Conservation (phyloP, 2,329 filamentous ascomycete species). For the Diaporthe sp. region DNA sequence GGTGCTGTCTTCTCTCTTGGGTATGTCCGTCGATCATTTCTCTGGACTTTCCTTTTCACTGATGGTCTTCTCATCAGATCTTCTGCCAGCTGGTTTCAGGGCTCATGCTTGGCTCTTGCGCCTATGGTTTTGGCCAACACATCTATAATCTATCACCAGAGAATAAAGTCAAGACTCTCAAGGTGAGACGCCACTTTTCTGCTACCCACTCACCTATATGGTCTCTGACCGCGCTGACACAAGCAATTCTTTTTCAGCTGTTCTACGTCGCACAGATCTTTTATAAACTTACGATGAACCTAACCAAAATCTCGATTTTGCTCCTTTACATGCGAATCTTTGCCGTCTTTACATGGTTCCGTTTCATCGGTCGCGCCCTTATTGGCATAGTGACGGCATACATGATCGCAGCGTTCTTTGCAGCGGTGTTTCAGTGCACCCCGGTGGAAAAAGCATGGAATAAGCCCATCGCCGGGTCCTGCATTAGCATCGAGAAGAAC, state of each 20-base stretch:
- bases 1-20: conserved; percentile 23
- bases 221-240: background rate
- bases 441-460: conserved; percentile 5
- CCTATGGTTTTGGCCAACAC: conserved; percentile 22
- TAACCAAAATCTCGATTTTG: conserved; percentile 12
- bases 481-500: conserved; percentile 17
- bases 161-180: conserved; percentile 12
- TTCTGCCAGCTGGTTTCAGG: conserved; percentile 17
- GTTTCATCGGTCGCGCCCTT: background rate
- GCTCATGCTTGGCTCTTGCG: conserved; percentile 19
- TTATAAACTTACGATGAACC: conserved; percentile 17
- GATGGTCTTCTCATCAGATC: background rate
- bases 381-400: conserved; percentile 18
- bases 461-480: background rate
- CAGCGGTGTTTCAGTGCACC: conserved; percentile 3
- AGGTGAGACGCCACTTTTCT: background rate
- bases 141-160: conserved; percentile 6
- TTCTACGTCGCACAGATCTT: conserved; percentile 22
- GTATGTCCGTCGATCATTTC: background rate
- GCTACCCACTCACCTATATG: background rate
- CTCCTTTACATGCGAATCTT: conserved; percentile 21
- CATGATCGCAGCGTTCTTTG: conserved; percentile 25
- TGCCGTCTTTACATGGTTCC: conserved; percentile 7
- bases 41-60: background rate
- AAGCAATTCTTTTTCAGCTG: background rate